Evolutionary conservation across 345 rosid species (phyloP).

Genomic region (Eucalyptus marginata): DNA sequence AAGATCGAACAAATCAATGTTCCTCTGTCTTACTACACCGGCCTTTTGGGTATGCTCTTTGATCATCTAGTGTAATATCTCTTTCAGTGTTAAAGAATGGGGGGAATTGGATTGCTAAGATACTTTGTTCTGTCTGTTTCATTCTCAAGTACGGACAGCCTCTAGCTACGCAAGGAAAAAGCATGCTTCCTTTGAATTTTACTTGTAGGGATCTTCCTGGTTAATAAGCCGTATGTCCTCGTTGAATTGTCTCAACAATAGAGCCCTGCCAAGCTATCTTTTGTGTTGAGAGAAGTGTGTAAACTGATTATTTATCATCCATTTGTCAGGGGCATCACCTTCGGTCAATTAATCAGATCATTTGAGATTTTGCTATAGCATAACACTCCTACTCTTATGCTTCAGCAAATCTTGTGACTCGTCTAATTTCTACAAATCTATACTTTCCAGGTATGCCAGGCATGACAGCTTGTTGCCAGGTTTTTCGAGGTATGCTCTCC

Average conservation of each 20-base stretch:
- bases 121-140: background rate
- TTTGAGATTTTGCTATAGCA: background rate
- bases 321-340: background rate
- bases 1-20: slow-evolving; percentile 39
- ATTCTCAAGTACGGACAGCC: background rate
- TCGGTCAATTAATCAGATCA: background rate
- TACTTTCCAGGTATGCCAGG: slow-evolving; percentile 2
- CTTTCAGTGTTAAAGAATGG: background rate
- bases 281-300: background rate
- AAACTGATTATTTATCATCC: background rate
- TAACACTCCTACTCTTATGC: background rate
- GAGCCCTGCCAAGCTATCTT: background rate
- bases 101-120: background rate
- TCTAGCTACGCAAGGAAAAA: background rate
- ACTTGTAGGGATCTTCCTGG: background rate
- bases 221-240: background rate
- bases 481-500: background rate
- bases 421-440: background rate
- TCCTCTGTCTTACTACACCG: slow-evolving; percentile 54
- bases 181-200: background rate
- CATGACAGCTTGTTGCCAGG: background rate
- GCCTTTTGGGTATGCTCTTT: slow-evolving; percentile 43
- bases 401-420: background rate
- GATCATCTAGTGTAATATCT: background rate
- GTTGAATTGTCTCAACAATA: background rate